phyloP scores from a whole-genome alignment of 2,329 filamentous ascomycete species.

The Nigrograna mackinnonii region DNA sequence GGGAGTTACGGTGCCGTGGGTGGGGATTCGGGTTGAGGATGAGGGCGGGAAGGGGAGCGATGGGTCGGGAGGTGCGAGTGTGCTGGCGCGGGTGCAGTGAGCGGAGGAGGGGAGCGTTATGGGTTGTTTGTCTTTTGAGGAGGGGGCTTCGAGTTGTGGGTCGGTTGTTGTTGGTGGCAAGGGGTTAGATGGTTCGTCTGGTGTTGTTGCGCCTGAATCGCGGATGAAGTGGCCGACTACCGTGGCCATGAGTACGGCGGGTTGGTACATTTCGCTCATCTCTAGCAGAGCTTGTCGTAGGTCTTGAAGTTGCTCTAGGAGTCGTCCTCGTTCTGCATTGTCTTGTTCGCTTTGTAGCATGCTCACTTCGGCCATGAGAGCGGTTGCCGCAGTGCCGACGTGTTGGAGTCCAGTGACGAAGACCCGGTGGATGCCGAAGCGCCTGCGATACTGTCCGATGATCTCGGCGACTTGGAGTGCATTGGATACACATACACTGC shows the following conservation, averaged over 20 bases:
- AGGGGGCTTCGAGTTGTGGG: background rate
- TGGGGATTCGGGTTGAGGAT: background rate
- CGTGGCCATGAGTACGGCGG: constrained; percentile 12
- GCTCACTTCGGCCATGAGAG: constrained; percentile 16
- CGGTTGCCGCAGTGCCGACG: constrained; percentile 16
- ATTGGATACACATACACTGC: constrained; percentile 14
- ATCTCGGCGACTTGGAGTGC: constrained; percentile 14
- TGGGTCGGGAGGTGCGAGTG: background rate
- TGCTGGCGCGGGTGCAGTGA: constrained; percentile 1
- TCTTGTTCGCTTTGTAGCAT: constrained; percentile 9
- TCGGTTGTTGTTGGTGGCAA: background rate
- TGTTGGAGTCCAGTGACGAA: constrained; percentile 18
- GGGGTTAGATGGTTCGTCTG: background rate
- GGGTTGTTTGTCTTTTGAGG: constrained; percentile 5
- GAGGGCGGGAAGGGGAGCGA: background rate
- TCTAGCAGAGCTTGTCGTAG: constrained; percentile 5
- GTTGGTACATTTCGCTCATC: constrained; percentile 17
- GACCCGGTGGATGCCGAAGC: constrained; percentile 9
- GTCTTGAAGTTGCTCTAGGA: constrained; percentile 8
- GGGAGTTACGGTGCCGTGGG: constrained; percentile 4
- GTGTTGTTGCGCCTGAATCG: constrained; percentile 1
- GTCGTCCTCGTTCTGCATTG: constrained; percentile 1
- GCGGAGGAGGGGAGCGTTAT: background rate
- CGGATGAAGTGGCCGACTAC: constrained; percentile 15
- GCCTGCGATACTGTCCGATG: constrained; percentile 7